Conservation (phyloP, 192 early-diverging fungal genomes). For the Coemansia sp. region DNA sequence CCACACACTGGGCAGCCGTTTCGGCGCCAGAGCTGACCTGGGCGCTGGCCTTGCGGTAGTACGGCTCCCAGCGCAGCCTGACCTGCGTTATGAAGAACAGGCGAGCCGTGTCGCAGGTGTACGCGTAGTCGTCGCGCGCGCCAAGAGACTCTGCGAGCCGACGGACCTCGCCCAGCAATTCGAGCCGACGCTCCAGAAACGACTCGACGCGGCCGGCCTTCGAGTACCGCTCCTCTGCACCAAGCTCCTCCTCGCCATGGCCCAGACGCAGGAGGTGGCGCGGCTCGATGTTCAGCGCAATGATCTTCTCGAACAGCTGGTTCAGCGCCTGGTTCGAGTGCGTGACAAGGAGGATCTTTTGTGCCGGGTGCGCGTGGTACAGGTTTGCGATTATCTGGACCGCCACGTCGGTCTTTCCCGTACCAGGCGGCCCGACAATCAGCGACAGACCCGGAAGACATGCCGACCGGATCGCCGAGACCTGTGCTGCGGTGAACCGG, state of each 20-base stretch:
- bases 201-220: constrained; percentile 94
- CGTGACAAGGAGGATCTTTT: constrained; percentile 91
- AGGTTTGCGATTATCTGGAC: constrained; percentile 95
- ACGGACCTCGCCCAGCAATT: constrained; percentile 75
- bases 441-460: constrained; percentile 84
- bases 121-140: constrained; percentile 83
- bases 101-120: constrained; percentile 89
- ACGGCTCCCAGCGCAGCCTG: constrained; percentile 72
- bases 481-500: constrained; percentile 85
- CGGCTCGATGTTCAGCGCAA: constrained; percentile 85
- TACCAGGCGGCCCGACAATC: constrained; percentile 97
- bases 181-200: constrained; percentile 78
- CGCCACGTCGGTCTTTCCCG: constrained; percentile 97
- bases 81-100: constrained; percentile 87
- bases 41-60: constrained; percentile 25
- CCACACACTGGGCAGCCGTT: constrained; percentile 2
- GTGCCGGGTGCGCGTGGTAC: constrained; percentile 86
- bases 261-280: constrained; percentile 93
- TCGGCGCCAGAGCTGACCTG: not conserved
- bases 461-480: constrained; percentile 84
- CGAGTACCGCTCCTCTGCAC: constrained; percentile 77
- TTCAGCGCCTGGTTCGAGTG: constrained; percentile 99
- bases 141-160: constrained; percentile 71
- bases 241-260: constrained; percentile 90
- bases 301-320: constrained; percentile 97